Evolutionary conservation across 768 basidiomycete species (phyloP), one percentile per base, ranked within the genome.

Genomic region (Hericium erinaceus): DNA sequence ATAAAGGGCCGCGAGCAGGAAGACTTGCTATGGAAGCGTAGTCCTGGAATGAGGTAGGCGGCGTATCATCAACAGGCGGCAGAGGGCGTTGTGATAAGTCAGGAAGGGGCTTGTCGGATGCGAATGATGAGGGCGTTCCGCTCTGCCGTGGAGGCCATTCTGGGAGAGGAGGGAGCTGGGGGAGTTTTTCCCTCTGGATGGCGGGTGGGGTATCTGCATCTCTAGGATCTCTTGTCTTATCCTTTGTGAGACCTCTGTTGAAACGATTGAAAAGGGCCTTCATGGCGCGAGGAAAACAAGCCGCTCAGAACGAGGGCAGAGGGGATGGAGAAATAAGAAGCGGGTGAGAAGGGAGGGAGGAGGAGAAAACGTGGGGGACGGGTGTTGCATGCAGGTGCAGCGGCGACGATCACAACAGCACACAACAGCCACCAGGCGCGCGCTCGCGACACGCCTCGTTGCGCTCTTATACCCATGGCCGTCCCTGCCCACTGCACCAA

Each of bases 191-290:
- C 72, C 80, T 83, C 22, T 70, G 57, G 39, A 58, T 56, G 22
- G 55, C 65, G 39, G 68, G 60, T 2, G 67, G 65, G 9, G 67
- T 64, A 38, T 68, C 68, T 8, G 61, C 64, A 6, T 73, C 74
- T 60, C 64, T 72, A 40, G 76, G 69, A 56, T 68, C 73, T 39
- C 81, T 81, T 65, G 76, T 26, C 81, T 81, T 87, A 65, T 86
- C 81, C 71, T 83, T 87, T 66, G 77, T 71, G 63, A 75, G 79
- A 58, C 75, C 79, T 65, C 84, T 72, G 67, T 89, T 88, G 64
- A 92, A 74, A 67, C 89, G 82, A 68, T 80, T 80, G 71, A 92
- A 81, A 64, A 92, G 86, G 48, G 90, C 89, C 79, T 90, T 92
- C 89, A 92, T 92, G 70, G 70, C 60, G 61, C 24, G 18, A 22